These are phyloP conservation scores for Saccharomycopsis sp. DNA, from an alignment of 805 yeast genomes.

Conservation along the genomic window DNA sequence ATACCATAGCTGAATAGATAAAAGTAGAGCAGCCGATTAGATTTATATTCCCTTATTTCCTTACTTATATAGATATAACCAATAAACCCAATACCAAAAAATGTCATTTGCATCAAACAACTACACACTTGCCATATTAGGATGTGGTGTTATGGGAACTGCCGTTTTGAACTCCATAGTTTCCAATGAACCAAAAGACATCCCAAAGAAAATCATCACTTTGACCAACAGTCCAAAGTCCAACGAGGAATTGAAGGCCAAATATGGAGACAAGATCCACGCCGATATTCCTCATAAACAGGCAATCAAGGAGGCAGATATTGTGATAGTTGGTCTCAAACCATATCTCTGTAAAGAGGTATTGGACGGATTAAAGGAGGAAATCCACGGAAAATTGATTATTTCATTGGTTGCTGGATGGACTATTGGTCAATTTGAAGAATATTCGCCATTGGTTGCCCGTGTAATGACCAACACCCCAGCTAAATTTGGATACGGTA, in stretches of 20 bases:
- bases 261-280: conserved; percentile 45
- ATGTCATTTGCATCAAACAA: conserved; percentile 18
- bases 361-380: conserved; percentile 41
- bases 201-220: conserved; percentile 71
- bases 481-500: conserved; percentile 85
- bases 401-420: conserved; percentile 91
- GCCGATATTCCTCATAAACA: conserved; percentile 42
- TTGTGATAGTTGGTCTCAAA: conserved; percentile 79
- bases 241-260: conserved; percentile 40
- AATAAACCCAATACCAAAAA: not conserved
- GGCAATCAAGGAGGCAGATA: conserved; percentile 59
- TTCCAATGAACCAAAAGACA: conserved; percentile 34
- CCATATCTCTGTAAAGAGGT: conserved; percentile 72
- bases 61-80: not conserved
- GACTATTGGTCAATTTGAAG: conserved; percentile 62
- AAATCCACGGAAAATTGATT: conserved; percentile 49
- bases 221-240: conserved; percentile 58
- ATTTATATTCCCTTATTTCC: not conserved
- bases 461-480: conserved; percentile 99
- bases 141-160: conserved; percentile 94
- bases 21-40: not conserved
- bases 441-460: conserved; percentile 53
- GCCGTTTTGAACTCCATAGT: conserved; percentile 81
- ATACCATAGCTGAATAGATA: not conserved
- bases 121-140: conserved; percentile 71